A percentile compares a stretch with the other conserved stretches of the same genome.
These are phyloP conservation scores for Leucoagaricus sp. DNA, from an alignment of 1,284 basidiomycete genomes.

Conservation along the genomic window DNA sequence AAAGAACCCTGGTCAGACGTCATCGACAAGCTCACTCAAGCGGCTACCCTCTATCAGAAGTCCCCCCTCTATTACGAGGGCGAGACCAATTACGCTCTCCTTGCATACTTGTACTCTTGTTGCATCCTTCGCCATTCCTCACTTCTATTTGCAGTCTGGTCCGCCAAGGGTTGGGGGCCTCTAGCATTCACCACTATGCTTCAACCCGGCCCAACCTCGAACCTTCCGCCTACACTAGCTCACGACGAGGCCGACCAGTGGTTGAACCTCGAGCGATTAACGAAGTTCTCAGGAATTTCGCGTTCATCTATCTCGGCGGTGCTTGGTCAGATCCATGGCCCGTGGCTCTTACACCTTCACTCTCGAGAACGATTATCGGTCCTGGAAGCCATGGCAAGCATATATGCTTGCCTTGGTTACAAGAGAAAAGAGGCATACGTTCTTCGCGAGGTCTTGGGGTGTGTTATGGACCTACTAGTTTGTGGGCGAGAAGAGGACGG, in stretches of 20 bases:
- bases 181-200: constrained; percentile 78
- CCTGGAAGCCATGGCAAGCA: constrained; percentile 68
- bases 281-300: constrained; percentile 65
- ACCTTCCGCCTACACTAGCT: constrained; percentile 53
- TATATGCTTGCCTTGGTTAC: constrained; percentile 81
- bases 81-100: constrained; percentile 57
- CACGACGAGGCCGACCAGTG: constrained; percentile 42
- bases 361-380: constrained; percentile 72
- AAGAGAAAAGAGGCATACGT: constrained; percentile 84
- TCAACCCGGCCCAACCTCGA: constrained; percentile 57
- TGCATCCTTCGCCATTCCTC: constrained; percentile 69
- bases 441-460: constrained; percentile 81
- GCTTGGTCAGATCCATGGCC: constrained; percentile 74
- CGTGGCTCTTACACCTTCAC: constrained; percentile 83
- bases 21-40: constrained; percentile 68
- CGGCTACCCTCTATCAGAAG: constrained; percentile 62
- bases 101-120: constrained; percentile 66
- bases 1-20: constrained; percentile 73
- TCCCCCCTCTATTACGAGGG: constrained; percentile 51
- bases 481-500: constrained; percentile 73
- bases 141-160: constrained; percentile 78
- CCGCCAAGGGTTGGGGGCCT: constrained; percentile 84
- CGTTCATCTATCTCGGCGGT: constrained; percentile 66
- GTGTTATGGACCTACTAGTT: constrained; percentile 78
- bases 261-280: constrained; percentile 60